Conservation (phyloP, 2,329 filamentous ascomycete species). For the Metarhizium guizhouense region DNA sequence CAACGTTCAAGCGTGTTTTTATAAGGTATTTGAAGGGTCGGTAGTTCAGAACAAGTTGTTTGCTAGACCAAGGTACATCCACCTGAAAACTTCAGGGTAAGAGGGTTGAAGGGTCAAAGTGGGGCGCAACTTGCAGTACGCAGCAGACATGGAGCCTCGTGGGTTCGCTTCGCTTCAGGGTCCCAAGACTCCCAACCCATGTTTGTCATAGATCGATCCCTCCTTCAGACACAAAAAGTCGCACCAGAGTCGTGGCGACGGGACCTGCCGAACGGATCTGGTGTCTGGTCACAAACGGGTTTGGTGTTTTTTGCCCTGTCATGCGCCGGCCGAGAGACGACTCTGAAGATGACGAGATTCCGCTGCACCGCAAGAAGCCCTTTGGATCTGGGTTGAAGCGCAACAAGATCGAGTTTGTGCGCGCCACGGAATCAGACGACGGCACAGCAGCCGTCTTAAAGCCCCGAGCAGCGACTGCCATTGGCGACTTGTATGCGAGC, state of each 20-base stretch:
- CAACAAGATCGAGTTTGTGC: constrained; percentile 48
- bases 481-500: constrained; percentile 56
- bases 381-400: constrained; percentile 50
- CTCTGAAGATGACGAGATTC: constrained; percentile 29
- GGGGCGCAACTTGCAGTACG: no score
- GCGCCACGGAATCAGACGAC: constrained; percentile 33
- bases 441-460: constrained; percentile 16
- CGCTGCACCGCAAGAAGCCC: constrained; percentile 42
- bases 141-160: no score
- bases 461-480: constrained; percentile 15
- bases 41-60: no score
- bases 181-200: no score
- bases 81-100: no score
- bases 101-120: no score
- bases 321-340: constrained; percentile 20
- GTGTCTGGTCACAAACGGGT: background rate
- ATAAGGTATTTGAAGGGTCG: no score
- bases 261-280: background rate
- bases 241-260: background rate
- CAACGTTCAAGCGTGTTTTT: no score
- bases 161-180: no score
- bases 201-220: background rate
- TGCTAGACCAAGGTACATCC: no score
- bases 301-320: background rate
- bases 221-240: background rate